These are phyloP conservation scores for Penicillium argentinense DNA, from an alignment of 495 filamentous ascomycete species.

Conservation along the genomic window DNA sequence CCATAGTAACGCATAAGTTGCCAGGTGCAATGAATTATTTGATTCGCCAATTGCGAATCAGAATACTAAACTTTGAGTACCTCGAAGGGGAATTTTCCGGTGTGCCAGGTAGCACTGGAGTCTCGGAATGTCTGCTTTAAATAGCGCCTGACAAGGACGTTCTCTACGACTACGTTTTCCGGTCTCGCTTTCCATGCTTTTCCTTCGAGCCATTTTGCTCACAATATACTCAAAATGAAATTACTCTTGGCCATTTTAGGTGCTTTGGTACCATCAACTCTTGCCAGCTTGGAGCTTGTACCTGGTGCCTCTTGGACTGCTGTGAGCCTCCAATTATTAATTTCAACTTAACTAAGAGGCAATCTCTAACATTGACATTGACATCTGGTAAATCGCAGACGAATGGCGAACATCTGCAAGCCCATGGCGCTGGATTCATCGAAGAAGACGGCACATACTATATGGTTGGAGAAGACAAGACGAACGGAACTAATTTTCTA, in stretches of 20 bases:
- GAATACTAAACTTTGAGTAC: neutral
- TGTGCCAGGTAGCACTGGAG: too few species aligned
- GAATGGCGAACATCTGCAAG: constrained; percentile 54
- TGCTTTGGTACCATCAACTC: neutral
- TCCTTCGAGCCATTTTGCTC: neutral
- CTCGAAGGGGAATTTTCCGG: neutral
- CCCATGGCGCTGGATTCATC: constrained; percentile 53
- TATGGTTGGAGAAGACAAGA: constrained; percentile 67
- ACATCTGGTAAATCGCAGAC: too few species aligned
- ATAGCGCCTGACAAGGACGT: too few species aligned
- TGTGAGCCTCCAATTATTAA: neutral
- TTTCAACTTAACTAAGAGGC: neutral
- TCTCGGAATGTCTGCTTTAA: too few species aligned
- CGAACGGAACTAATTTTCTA: constrained; percentile 55
- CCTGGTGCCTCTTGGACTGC: neutral
- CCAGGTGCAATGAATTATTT: neutral
- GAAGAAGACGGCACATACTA: constrained; percentile 57
- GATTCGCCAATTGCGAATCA: neutral
- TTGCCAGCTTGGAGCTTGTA: neutral
- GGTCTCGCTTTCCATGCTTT: too few species aligned
- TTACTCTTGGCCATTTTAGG: neutral
- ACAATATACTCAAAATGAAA: neutral
- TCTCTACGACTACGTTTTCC: too few species aligned
- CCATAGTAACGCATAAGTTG: neutral
- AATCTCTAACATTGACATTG: too few species aligned